Conservation (phyloP, 179 eudicot genomes). For the Silene vulgaris region DNA sequence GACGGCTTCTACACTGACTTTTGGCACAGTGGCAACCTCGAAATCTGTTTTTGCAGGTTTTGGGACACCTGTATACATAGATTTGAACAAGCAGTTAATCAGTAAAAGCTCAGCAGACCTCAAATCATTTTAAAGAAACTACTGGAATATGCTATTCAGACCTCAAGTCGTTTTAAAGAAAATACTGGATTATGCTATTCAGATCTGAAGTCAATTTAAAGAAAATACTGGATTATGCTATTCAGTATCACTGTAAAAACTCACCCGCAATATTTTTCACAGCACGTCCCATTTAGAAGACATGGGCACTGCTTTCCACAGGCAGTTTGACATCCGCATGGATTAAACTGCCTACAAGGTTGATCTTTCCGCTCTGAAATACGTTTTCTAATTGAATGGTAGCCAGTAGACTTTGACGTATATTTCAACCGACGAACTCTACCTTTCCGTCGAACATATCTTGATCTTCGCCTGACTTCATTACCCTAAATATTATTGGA, state of each 20-base stretch:
- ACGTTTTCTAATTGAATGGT: slow-evolving; percentile 74
- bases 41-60: slow-evolving; percentile 87
- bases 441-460: slow-evolving; percentile 85
- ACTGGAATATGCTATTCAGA: neutral
- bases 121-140: neutral
- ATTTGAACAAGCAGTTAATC: neutral
- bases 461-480: slow-evolving; percentile 71
- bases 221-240: neutral
- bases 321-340: slow-evolving; percentile 85
- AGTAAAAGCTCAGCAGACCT: neutral
- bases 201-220: neutral
- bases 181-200: neutral
- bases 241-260: slow-evolving; percentile 21
- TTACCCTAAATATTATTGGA: slow-evolving; percentile 47
- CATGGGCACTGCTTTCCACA: slow-evolving; percentile 95
- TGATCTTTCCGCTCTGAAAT: slow-evolving; percentile 88
- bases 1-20: slow-evolving; percentile 97
- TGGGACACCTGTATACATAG: slow-evolving; percentile 58
- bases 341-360: slow-evolving; percentile 88
- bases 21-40: slow-evolving; percentile 98
- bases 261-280: slow-evolving; percentile 98
- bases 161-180: neutral
- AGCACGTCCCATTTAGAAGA: slow-evolving; percentile 80
- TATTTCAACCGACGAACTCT: slow-evolving; percentile 94
- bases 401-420: slow-evolving; percentile 87